Evolutionary conservation across 352 stramenopile species (phyloP).

Genomic region (Phytophthora tentaculata): DNA sequence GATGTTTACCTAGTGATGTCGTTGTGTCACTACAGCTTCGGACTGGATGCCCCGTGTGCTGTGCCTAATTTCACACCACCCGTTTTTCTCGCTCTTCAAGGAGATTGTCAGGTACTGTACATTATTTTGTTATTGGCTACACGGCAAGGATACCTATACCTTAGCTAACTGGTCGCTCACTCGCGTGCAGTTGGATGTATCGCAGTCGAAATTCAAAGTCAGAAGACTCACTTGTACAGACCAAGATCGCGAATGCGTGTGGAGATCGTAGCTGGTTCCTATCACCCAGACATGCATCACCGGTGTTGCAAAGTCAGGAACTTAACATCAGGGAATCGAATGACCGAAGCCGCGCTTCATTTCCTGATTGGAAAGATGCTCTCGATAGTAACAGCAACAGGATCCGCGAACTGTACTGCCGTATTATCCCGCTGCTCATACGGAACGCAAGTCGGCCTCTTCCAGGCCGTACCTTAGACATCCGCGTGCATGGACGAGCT

Average conservation of each 20-base stretch:
- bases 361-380: constrained; percentile 13
- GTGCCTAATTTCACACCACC: constrained; percentile 82
- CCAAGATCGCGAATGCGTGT: constrained; percentile 51
- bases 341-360: constrained; percentile 19
- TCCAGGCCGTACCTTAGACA: constrained; percentile 41
- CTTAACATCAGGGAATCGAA: constrained; percentile 6
- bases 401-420: constrained; percentile 17
- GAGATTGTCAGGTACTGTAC: constrained; percentile 77
- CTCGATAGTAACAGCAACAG: background rate
- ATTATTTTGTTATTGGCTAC: background rate
- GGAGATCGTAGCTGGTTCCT: constrained; percentile 64
- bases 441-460: constrained; percentile 29
- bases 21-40: constrained; percentile 9
- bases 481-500: constrained; percentile 40
- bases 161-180: constrained; percentile 5
- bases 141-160: background rate
- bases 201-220: constrained; percentile 40
- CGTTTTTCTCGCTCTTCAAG: constrained; percentile 86
- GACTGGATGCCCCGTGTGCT: constrained; percentile 65
- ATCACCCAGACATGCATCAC: constrained; percentile 42
- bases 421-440: constrained; percentile 48
- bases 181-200: constrained; percentile 66
- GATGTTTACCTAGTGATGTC: background rate
- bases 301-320: background rate
- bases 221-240: constrained; percentile 44